Conservation (phyloP, 2,329 filamentous ascomycete species). For the Scolecobasidium constrictum region DNA sequence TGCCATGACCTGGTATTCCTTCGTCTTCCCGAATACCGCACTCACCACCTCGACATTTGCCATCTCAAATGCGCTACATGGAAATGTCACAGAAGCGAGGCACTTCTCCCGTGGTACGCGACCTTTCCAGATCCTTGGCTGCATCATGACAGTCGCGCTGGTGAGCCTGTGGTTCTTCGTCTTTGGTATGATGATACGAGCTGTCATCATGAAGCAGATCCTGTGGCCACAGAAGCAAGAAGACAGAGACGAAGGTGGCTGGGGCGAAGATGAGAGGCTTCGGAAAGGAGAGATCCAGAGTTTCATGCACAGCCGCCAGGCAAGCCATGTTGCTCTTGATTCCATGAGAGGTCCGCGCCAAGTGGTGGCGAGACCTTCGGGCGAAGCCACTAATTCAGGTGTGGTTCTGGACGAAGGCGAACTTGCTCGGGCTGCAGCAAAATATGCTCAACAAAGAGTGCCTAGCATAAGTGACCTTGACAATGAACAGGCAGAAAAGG, state of each 20-base stretch:
- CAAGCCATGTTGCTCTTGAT: background rate
- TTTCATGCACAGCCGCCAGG: background rate
- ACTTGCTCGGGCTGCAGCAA: no score
- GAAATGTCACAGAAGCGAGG: constrained; percentile 15
- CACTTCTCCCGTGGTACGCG: background rate
- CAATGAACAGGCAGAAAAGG: no score
- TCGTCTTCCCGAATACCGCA: constrained; percentile 72
- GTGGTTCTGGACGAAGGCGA: no score
- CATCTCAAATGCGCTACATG: constrained; percentile 52
- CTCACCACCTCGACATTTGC: constrained; percentile 62
- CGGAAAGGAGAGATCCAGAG: constrained; percentile 5
- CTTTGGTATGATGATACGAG: constrained; percentile 57
- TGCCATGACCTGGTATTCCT: constrained; percentile 79
- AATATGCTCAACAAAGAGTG: no score
- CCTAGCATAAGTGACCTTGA: no score
- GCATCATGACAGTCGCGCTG: constrained; percentile 54
- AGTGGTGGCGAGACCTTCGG: no score
- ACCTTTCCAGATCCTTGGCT: constrained; percentile 51
- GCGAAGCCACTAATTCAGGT: no score
- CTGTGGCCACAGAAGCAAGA: constrained; percentile 66
- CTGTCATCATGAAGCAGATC: constrained; percentile 56
- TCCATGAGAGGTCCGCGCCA: background rate
- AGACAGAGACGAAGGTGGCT: constrained; percentile 49
- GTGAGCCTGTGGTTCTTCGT: constrained; percentile 59
- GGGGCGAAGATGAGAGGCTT: constrained; percentile 4